Conservation (phyloP, 768 basidiomycete species). For the Lactarius indigo region DNA sequence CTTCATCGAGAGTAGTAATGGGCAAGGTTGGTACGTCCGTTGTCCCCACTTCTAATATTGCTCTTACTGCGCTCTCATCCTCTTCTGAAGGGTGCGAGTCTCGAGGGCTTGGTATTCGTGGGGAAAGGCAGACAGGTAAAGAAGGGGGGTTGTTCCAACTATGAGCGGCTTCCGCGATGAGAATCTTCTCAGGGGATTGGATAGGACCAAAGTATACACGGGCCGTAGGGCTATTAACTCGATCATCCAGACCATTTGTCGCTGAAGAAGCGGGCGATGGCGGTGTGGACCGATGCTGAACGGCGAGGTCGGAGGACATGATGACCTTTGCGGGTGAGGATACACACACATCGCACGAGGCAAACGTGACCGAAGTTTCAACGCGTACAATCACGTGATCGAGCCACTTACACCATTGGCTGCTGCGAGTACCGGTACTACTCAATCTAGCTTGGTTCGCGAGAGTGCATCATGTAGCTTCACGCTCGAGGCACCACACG, state of each 20-base stretch:
- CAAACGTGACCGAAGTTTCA: slow-evolving; percentile 13
- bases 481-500: not conserved
- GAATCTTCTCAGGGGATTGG: slow-evolving; percentile 27
- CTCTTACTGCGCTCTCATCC: not conserved
- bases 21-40: not conserved
- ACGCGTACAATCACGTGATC: slow-evolving; percentile 27
- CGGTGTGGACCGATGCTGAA: slow-evolving; percentile 5
- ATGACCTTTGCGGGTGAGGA: not conserved
- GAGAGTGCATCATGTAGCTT: not conserved
- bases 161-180: slow-evolving; percentile 23
- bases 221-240: slow-evolving; percentile 15
- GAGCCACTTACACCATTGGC: not conserved
- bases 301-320: slow-evolving; percentile 21
- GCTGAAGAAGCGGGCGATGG: slow-evolving; percentile 20
- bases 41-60: not conserved
- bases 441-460: not conserved
- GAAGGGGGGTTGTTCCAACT: slow-evolving; percentile 9
- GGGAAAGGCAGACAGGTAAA: slow-evolving; percentile 17
- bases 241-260: slow-evolving; percentile 15
- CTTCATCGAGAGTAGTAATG: not conserved
- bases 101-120: slow-evolving; percentile 1
- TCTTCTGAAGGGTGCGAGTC: not conserved
- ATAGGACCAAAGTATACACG: slow-evolving; percentile 30
- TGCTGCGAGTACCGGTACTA: not conserved
- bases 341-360: slow-evolving; percentile 2